phyloP scores from a whole-genome alignment of 371 early-diverging fungal genomes.

The Capniomyces stellatus region DNA sequence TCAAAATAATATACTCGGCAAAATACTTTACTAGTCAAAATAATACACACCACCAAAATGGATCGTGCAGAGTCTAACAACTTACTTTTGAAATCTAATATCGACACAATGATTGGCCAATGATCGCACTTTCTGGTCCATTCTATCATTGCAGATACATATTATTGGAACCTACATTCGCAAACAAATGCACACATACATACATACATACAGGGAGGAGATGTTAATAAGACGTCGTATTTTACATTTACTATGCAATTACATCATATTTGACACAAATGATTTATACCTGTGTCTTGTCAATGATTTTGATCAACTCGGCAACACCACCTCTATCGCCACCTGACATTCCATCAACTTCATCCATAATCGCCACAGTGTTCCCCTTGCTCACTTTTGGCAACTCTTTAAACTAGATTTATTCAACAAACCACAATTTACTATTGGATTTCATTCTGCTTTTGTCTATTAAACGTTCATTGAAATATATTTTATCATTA shows the following conservation, averaged over 20 bases:
- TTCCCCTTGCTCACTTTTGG: constrained; percentile 10
- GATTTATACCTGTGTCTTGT: constrained; percentile 43
- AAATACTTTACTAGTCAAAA: too few species aligned
- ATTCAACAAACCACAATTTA: too few species aligned
- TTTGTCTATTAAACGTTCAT: too few species aligned
- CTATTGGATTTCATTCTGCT: too few species aligned
- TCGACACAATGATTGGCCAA: constrained; percentile 82
- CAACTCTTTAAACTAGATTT: neutral
- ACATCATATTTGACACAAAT: constrained; percentile 98
- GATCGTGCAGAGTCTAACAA: too few species aligned
- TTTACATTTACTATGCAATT: constrained; percentile 69
- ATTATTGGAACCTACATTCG: constrained; percentile 79
- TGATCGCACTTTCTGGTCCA: constrained; percentile 75
- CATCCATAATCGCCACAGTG: constrained; percentile 94
- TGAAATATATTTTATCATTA: constrained; percentile 1
- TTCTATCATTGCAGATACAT: constrained; percentile 98
- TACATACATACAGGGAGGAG: constrained; percentile 9
- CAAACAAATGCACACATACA: neutral
- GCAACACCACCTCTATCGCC: constrained; percentile 96
- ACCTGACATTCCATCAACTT: constrained; percentile 99
- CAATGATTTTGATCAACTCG: constrained; percentile 83
- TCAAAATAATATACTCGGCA: too few species aligned
- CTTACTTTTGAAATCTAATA: constrained; percentile 41
- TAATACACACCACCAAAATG: too few species aligned
- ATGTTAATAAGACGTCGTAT: too few species aligned